A percentile compares a stretch with the other conserved stretches of the same genome.
Evolutionary conservation across 176 grass and related monocot species (phyloP).

Genomic region (Secale cereale): DNA sequence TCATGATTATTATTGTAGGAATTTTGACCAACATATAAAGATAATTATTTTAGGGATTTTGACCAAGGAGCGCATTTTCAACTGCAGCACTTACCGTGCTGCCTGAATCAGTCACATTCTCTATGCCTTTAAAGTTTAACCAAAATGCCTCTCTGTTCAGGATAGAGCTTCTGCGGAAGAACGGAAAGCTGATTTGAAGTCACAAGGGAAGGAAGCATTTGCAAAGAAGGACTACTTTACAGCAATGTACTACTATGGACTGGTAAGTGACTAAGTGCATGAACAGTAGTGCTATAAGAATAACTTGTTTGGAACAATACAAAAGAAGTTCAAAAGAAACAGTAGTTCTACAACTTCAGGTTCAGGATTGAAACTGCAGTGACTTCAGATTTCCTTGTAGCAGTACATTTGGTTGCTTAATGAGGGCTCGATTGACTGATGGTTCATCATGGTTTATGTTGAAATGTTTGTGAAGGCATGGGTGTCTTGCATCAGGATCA

Average conservation of each 20-base stretch:
- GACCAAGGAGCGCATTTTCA: not conserved
- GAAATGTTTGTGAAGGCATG: not conserved
- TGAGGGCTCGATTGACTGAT: not conserved
- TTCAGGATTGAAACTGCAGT: not conserved
- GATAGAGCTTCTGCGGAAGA: constrained; percentile 1
- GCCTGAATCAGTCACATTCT: not conserved
- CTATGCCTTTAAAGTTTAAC: not conserved
- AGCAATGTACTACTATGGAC: constrained; percentile 28
- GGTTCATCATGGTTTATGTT: not conserved
- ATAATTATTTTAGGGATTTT: not conserved
- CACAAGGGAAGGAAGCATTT: constrained; percentile 28
- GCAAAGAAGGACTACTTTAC: constrained; percentile 23
- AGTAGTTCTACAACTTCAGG: not conserved
- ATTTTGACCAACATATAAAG: not conserved
- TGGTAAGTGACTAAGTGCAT: constrained; percentile 5
- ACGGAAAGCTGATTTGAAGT: constrained; percentile 19
- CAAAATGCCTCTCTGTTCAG: constrained; percentile 8
- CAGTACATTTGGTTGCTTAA: not conserved
- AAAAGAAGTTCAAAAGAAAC: not conserved
- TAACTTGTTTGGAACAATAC: not conserved
- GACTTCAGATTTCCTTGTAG: not conserved
- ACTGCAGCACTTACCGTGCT: not conserved
- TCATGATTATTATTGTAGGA: not conserved
- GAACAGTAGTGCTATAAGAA: no score
- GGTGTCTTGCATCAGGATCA: not conserved